phyloP scores from a whole-genome alignment of 225 moss, liverwort and hornwort genomes.

The Anthoceros angustus region DNA sequence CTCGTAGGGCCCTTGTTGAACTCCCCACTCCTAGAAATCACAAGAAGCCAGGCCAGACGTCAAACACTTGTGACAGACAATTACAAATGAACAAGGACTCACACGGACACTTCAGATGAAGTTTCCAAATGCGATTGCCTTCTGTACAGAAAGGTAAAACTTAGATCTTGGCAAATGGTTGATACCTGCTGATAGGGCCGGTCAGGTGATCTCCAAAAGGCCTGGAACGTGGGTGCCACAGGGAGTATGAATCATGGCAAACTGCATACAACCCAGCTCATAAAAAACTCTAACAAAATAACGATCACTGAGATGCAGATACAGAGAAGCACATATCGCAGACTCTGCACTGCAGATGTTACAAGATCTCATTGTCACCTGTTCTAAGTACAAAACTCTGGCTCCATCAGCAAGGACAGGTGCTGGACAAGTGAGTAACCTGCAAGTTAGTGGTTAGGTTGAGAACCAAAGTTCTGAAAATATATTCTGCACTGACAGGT shows the following conservation, averaged over 20 bases:
- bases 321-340: not conserved
- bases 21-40: slow-evolving; percentile 69
- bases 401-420: slow-evolving; percentile 71
- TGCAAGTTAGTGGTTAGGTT: slow-evolving; percentile 12
- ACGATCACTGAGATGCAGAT: not conserved
- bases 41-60: not conserved
- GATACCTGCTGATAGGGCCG: slow-evolving; percentile 87
- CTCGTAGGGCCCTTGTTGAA: slow-evolving; percentile 85
- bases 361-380: slow-evolving; percentile 24
- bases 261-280: not conserved
- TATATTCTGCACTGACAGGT: too few species aligned
- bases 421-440: slow-evolving; percentile 80
- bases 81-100: not conserved
- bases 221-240: slow-evolving; percentile 21
- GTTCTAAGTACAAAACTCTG: slow-evolving; percentile 75
- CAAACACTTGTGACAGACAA: not conserved
- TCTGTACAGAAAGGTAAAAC: slow-evolving; percentile 26
- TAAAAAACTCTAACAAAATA: not conserved
- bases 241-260: not conserved
- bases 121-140: slow-evolving; percentile 57
- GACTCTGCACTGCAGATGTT: not conserved
- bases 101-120: not conserved
- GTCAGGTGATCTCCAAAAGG: slow-evolving; percentile 94
- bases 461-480: not conserved
- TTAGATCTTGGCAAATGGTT: not conserved